Evolutionary conservation across 2,329 filamentous ascomycete species (phyloP), one percentile per base, ranked within the genome.

Genomic region (Dactylella cylindrospora): DNA sequence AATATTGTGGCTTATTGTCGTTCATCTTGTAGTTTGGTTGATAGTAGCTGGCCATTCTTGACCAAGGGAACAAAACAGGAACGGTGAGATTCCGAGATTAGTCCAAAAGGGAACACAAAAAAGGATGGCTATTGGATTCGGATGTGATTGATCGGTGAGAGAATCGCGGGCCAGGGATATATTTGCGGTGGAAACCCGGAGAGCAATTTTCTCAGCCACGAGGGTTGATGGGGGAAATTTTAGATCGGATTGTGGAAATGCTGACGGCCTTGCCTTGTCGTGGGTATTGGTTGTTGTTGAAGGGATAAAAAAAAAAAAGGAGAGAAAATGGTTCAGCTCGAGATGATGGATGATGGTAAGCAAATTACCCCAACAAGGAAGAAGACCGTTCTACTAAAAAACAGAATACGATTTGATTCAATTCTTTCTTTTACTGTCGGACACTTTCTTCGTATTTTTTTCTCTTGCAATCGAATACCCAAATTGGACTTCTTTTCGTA

Each of bases 1-100:
- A 64, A 29, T 54, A 64, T 44, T 44, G 55, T 47, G 59, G 59
- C 26, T 50, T 38, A 25, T 35, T 43, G 51, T 55, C 50, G 35
- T 64, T 64, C 59, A 54, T 64, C 23, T 44, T 64, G 55, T 61
- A 61, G 22, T 33, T 31, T 6, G 47, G 55, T 5, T 47, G 55
- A 9, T 61, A 61, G 41, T 53, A 61, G 55, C 55, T 61, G 55
- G 47, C 51, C 59, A 64, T 64, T 46, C 38, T 25, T 32, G 25
- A 22, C 26, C 9, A 20, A 9, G 38, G 38, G 6, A 5, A 19
- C 12, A 22, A 6, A 9, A 13, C 20, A 10, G 15, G 39, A 43
- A 9, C 28, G 9, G 28, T 9, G 5, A 22, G 39, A 17, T 5
- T 23, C 5, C 20, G 12, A 31, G 20, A 8, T 32, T 13, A 43